Base-by-base conservation (phyloP, 257 asterid genomes). In the Lithospermum erythrorhizon region DNA sequence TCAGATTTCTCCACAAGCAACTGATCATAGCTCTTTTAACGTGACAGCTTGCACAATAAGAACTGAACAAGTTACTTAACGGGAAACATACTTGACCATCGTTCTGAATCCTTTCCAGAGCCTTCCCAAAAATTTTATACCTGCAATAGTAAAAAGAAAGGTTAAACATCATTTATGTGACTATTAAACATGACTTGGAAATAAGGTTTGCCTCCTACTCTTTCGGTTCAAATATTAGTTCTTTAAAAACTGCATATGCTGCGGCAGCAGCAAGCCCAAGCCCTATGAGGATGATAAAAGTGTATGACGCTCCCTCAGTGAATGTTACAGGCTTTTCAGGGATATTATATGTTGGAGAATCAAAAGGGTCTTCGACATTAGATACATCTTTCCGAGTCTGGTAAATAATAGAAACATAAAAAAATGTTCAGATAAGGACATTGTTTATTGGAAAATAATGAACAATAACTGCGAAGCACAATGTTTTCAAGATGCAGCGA, bases 321-420 rank as follows among this genome's bases (percentile, higher is more conserved):
- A 88, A 88, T 0, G 98, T 79, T 72, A 91, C 93, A 21, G 95
- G 98, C 79, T 86, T 91, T 75, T 91, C 90, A 5, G 96, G 98
- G 70, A 91, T 91, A 72, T 88, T 81, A 66, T 88, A 84, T 21
- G 98, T 91, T 60, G 94, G 96, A 61, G 95, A 86, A 79, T 86
- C 94, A 77, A 91, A 88, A 13, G 96, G 96, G 65, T 86, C 89
- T 70, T 88, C 96, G 15, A 81, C 57, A 1, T 78, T 86, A 65
- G 97, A 79, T 65, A 88, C 47, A 18, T 81, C 96, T 74, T 84
- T 91, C 41, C 73, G 81, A 63, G 85, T 21, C 96, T 90, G 94
- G 41, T 11, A 32, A 60, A n/a, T 52, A 17, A 30, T 49, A 29
- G 17, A 51, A 55, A 58, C 37, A 56, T 5, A 16, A 63, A 49